Base-by-base conservation (phyloP, 352 stramenopile species). In the Phytophthora citrophthora region DNA sequence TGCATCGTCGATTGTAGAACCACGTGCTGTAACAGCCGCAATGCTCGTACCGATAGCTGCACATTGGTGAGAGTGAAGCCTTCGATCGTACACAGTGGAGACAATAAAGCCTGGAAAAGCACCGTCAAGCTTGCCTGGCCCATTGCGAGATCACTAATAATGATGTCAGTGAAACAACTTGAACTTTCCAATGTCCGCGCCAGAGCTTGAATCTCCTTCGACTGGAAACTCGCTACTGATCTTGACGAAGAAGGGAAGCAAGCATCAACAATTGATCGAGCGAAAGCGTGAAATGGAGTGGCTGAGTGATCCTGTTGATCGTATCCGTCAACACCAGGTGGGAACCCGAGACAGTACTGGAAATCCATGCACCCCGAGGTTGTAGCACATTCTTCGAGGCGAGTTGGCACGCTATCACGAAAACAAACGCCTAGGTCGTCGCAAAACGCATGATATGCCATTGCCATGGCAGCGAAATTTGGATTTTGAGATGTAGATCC, bases 401-500 rank as follows among this genome's bases (percentile, higher is more conserved):
- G 69, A 15, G 13, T 50, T 18, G 71, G 71, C 39, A 90, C 75
- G 10, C 75, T 90, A 4, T 77, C 36, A 7, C 81, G 80, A 51
- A 73, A 88, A 3, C 65, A 66, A 43, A 86, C 71, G 7, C 54
- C 45, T 3, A 90, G 41, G 23, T 90, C 79, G 36, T 93, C 81
- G 27, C 83, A 90, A 64, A 89, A 89, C 11, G 74, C 79, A 15
- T 68, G 69, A 24, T 89, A 92, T 0, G 83, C 83, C 5, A 59
- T 77, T 4, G 69, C 54, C 53, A 90, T 76, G 7, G 72, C 72
- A 32, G 64, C 61, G 49, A 80, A 77, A 34, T 62, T 18, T 41
- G 24, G 45, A 10, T 16, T 68, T 38, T 53, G 20, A 20, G 24
- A 45, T 5, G 5, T 16, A 39, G 43, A 18, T 3, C 4, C 18